These are phyloP conservation scores for Paradendryphiella salina DNA, from an alignment of 2,329 filamentous ascomycete species.

Conservation along the genomic window DNA sequence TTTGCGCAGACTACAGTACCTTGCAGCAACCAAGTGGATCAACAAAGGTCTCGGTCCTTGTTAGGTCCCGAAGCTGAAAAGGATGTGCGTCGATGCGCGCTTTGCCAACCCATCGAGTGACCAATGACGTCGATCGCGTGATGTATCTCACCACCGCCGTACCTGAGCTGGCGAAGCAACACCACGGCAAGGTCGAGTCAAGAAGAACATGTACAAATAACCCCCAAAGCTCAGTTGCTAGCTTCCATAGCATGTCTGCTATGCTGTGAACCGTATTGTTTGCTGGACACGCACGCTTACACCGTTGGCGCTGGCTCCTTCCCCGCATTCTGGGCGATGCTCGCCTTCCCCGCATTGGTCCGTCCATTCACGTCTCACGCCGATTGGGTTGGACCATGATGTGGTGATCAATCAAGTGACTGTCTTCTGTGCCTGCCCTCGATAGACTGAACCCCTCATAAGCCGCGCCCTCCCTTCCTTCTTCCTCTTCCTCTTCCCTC, in stretches of 20 bases:
- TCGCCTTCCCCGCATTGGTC: constrained; percentile 28
- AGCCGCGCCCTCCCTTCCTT: constrained; percentile 34
- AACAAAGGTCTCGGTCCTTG: constrained; percentile 12
- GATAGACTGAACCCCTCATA: constrained; percentile 40
- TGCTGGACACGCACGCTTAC: constrained; percentile 11
- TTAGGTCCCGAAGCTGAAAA: constrained; percentile 27
- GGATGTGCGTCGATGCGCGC: constrained; percentile 14
- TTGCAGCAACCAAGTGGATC: constrained; percentile 28
- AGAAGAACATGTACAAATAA: constrained; percentile 4
- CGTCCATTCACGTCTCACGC: constrained; percentile 36
- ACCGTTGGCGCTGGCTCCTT: constrained; percentile 20
- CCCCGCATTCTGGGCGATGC: constrained; percentile 27
- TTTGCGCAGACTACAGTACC: constrained; percentile 9
- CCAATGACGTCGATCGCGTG: constrained; percentile 44
- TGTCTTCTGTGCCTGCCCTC: constrained; percentile 26
- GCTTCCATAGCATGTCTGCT: constrained; percentile 7
- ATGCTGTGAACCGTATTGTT: not conserved
- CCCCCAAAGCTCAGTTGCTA: constrained; percentile 31
- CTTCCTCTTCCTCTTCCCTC: constrained; percentile 28
- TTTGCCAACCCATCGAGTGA: constrained; percentile 20
- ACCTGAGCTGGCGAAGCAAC: constrained; percentile 9
- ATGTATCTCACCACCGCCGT: constrained; percentile 30
- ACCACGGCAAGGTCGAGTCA: constrained; percentile 2
- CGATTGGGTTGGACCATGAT: constrained; percentile 29
- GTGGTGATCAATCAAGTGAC: constrained; percentile 47